Percentiles rank a stretch among this genome's conserved stretches.
Conservation (phyloP, 2,329 filamentous ascomycete genomes). For the Cladosporium oxysporum region DNA sequence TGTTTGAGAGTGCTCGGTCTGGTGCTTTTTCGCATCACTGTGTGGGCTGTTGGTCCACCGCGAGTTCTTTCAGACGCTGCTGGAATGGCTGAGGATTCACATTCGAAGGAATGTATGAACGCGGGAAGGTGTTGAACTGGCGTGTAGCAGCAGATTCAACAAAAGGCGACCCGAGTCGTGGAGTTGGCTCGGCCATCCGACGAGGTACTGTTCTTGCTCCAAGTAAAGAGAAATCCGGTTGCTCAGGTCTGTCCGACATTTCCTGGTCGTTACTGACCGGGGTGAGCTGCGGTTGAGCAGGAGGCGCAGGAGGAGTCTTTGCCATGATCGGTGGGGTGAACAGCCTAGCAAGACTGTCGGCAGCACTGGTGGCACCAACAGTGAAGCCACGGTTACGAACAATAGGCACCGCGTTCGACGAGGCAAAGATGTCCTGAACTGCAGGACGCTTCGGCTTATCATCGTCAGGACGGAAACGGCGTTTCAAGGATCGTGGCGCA, state of each 20-base stretch:
- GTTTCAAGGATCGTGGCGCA: slow-evolving; percentile 56
- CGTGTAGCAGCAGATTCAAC: slow-evolving; percentile 40
- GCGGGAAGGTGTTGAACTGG: slow-evolving; percentile 50
- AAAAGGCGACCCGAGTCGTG: slow-evolving; percentile 52
- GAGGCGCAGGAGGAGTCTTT: slow-evolving; percentile 23
- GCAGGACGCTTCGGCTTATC: slow-evolving; percentile 48
- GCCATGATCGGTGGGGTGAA: slow-evolving; percentile 51
- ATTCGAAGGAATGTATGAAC: slow-evolving; percentile 37
- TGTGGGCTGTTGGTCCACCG: slow-evolving; percentile 12
- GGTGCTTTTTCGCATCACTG: neutral
- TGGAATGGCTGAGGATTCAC: slow-evolving; percentile 36
- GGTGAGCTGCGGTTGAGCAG: slow-evolving; percentile 13
- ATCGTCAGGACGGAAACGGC: slow-evolving; percentile 58
- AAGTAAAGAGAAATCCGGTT: slow-evolving; percentile 23
- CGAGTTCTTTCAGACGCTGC: slow-evolving; percentile 35
- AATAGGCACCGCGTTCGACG: slow-evolving; percentile 54
- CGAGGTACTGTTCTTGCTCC: slow-evolving; percentile 37
- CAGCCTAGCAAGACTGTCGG: slow-evolving; percentile 54
- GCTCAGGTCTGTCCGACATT: slow-evolving; percentile 31
- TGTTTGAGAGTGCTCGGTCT: neutral
- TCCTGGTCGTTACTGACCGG: slow-evolving; percentile 29
- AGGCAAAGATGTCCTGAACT: slow-evolving; percentile 49
- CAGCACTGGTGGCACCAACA: slow-evolving; percentile 56
- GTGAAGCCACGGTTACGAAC: slow-evolving; percentile 64
- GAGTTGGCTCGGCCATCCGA: slow-evolving; percentile 42